phyloP scores from a whole-genome alignment of 2,329 filamentous ascomycete species.

The Ophiocordyceps camponoti-saundersi region DNA sequence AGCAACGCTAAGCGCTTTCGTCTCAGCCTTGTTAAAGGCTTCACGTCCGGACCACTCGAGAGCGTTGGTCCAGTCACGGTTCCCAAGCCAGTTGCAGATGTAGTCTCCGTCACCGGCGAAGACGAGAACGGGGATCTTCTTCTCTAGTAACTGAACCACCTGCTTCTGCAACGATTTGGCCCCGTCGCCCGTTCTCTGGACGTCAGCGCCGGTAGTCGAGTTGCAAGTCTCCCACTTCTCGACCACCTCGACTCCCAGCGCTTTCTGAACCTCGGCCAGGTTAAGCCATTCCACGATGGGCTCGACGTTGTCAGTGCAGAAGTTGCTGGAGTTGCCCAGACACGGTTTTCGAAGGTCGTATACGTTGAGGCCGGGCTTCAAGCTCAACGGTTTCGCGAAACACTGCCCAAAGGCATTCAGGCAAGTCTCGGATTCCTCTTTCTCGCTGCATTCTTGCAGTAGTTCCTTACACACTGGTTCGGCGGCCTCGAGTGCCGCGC shows the following conservation, averaged over 20 bases:
- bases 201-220: neutral
- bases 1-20: neutral
- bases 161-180: neutral
- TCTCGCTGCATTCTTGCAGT: constrained; percentile 81
- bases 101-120: neutral
- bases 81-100: neutral
- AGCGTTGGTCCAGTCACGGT: neutral
- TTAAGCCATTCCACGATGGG: neutral
- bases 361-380: neutral
- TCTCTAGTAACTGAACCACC: neutral
- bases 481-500: constrained; percentile 78
- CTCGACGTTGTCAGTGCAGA: neutral
- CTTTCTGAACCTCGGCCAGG: neutral
- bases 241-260: neutral
- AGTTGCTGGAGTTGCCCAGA: neutral
- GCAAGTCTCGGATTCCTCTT: constrained; percentile 76
- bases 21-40: neutral
- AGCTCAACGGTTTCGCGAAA: neutral
- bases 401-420: constrained; percentile 47
- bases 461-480: constrained; percentile 74
- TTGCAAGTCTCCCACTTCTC: neutral
- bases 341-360: neutral
- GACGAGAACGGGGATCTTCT: neutral
- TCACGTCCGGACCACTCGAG: neutral
- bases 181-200: neutral